Percentiles rank a stretch among this genome's conserved stretches.
Evolutionary conservation across 257 asterid genomes (phyloP).

Genomic region (Solanum arcanum): DNA sequence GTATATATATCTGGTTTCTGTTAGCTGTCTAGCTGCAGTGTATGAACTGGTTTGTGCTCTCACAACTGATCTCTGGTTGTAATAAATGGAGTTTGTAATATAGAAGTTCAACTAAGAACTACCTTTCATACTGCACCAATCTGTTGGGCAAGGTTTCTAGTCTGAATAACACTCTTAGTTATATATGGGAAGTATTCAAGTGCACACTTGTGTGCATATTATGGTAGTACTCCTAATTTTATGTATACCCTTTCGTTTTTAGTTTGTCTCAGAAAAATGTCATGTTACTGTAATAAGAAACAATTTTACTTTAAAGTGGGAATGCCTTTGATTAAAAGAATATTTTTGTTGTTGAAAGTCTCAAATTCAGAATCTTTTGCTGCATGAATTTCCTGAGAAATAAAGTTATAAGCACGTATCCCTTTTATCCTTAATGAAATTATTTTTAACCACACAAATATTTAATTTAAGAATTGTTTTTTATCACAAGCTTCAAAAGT

Average conservation of each 20-base stretch:
- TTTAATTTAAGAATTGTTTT: no score
- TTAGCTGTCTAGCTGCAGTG: background rate
- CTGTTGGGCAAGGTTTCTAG: background rate
- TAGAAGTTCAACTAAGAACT: background rate
- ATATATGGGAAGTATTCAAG: background rate
- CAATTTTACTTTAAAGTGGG: no score
- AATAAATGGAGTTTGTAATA: background rate
- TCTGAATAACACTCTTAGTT: background rate
- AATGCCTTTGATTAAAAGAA: no score
- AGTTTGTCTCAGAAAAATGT: background rate
- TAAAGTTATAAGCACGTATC: accelerated
- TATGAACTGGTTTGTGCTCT: background rate
- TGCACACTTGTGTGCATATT: background rate
- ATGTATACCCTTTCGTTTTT: no score
- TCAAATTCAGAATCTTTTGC: no score
- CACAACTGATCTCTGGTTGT: background rate
- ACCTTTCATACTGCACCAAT: background rate
- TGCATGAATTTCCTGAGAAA: accelerated
- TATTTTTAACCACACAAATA: background rate
- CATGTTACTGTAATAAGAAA: background rate
- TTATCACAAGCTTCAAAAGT: background rate
- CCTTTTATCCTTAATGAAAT: no score
- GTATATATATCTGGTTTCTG: background rate
- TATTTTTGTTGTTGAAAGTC: no score
- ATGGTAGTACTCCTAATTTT: background rate